Base-by-base conservation (phyloP, 208 protist species). In the Phytomonas sp. region DNA sequence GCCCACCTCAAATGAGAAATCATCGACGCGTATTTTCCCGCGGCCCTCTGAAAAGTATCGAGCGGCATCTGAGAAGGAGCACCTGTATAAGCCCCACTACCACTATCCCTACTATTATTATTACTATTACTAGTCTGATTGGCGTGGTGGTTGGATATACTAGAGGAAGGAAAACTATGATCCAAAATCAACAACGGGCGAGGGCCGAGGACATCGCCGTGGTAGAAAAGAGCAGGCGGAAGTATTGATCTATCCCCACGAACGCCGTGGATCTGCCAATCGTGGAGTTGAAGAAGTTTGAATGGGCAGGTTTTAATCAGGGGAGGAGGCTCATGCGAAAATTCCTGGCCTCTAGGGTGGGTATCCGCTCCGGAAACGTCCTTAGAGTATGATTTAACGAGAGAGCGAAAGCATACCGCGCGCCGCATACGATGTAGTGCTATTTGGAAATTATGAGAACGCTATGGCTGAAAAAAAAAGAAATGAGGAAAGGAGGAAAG, bases 101-200 rank as follows among this genome's bases (percentile, higher is more conserved):
- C 45, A 19, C 5, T 26, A 37, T 8, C 8, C 3, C 34, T 8
- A 37, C 34, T 37, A 37, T 37, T 37, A 37, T 8, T 37, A 37
- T 8, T 8, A 37, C 34, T 37, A 8, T 11, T 37, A 37, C 34
- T 37, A 37, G n/a, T n/a, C n/a, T n/a, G n/a, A n/a, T n/a, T n/a
- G n/a, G n/a, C n/a, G n/a, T n/a, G n/a, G n/a, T n/a, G n/a, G n/a
- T n/a, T n/a, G n/a, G n/a, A n/a, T n/a, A n/a, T 71, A 26, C 26
- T 14, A n/a, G 67, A 33, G 0, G 49, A 66, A 19, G 73, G 37
- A 29, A 79, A 63, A 59, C 84, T 88, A 61, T 89, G 77, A 72
- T 93, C 90, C 0, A 95, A 80, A 60, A 95, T 85, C 29, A 95
- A 65, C 19, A 95, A 76, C 12, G 90, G 90, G 0, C 90, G 85